Percentiles rank a stretch among this genome's conserved stretches.
Evolutionary conservation across 352 stramenopile genomes (phyloP).

Genomic region (Phytopythium oedochilum): DNA sequence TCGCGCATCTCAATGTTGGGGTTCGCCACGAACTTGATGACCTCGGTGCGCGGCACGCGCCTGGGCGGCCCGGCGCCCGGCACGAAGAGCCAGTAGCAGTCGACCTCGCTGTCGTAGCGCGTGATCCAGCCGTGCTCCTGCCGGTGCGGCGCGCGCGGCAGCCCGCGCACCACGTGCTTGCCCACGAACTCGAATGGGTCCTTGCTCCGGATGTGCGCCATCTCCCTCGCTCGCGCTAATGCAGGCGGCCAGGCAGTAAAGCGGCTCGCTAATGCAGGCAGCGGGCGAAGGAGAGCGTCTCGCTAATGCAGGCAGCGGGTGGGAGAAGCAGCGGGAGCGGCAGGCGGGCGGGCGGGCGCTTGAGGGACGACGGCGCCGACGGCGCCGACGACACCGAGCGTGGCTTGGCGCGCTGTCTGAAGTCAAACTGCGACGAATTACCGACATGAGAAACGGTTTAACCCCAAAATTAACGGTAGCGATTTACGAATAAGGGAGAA

Average conservation of each 20-base stretch:
- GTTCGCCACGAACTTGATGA: constrained; percentile 60
- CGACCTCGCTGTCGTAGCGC: constrained; percentile 51
- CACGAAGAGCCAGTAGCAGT: constrained; percentile 66
- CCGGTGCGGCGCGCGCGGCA: constrained; percentile 9
- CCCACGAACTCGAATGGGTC: constrained; percentile 68
- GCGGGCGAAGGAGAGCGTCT: too few relatives aligned
- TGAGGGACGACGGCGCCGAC: too few relatives aligned
- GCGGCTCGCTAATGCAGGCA: too few relatives aligned
- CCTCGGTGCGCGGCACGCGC: constrained; percentile 40
- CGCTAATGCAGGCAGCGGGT: too few relatives aligned
- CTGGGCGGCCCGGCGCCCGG: constrained; percentile 24
- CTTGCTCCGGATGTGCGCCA: constrained; percentile 38
- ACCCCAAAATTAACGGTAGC: too few relatives aligned
- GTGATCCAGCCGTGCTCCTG: constrained; percentile 67
- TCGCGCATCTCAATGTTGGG: constrained; percentile 44
- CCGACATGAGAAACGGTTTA: background rate
- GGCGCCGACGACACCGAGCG: background rate
- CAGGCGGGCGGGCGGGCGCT: too few relatives aligned
- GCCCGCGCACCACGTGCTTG: constrained; percentile 38
- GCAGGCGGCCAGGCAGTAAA: too few relatives aligned
- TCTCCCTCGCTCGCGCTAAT: background rate
- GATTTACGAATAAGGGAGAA: background rate
- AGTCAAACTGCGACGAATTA: background rate
- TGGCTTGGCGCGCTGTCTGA: background rate
- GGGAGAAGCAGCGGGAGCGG: too few relatives aligned